Evolutionary conservation across 1,139 yeast genomes (phyloP), one percentile per base, ranked within the genome.

Genomic region (Magnusiomyces suaveolens): DNA sequence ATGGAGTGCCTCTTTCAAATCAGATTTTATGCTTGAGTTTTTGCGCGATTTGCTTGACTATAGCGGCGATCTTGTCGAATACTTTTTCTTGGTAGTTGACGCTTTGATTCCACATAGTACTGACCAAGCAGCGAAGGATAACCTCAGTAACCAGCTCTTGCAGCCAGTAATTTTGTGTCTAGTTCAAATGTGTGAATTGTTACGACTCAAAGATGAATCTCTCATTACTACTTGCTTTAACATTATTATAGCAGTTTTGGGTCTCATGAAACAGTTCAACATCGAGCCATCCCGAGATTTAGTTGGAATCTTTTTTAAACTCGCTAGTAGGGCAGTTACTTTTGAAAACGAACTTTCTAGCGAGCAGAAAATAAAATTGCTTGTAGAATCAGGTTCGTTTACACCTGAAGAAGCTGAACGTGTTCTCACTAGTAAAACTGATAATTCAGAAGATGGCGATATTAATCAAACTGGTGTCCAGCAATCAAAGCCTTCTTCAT

Each of bases 11-110:
- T 70, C 73, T 43, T 83, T 82, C 63, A 80, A 78, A 50, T 74
- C 80, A 39, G 75, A 76, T 0, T 78, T 78, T 52, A 73, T 87
- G 65, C 76, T 84, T 51, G 94, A 87, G 59, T 89, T 88, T 62
- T 87, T 96, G 20, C 80, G 95, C 66, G 96, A 89, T 66, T 83
- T 88, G 0, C 74, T 89, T 53, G 97, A 90, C 61, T 75, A 87
- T 51, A 84, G 96, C 60, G 83, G 83, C 60, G 70, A 76, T 1
- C 70, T 90, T 46, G 69, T 90, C 21, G 83, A 79, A 56, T 81
- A 90, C 2, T 85, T 79, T 63, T 74, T 85, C 56, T 71, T 78
- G 12, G 41, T 36, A n/a, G 72, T 87, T 48, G 76, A 70, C 36
- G 71, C 72, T 16, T 71, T 71, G 43, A 62, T 76, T 44, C 70